phyloP scores from a whole-genome alignment of 805 yeast species.

The Candida coleopterorum region DNA sequence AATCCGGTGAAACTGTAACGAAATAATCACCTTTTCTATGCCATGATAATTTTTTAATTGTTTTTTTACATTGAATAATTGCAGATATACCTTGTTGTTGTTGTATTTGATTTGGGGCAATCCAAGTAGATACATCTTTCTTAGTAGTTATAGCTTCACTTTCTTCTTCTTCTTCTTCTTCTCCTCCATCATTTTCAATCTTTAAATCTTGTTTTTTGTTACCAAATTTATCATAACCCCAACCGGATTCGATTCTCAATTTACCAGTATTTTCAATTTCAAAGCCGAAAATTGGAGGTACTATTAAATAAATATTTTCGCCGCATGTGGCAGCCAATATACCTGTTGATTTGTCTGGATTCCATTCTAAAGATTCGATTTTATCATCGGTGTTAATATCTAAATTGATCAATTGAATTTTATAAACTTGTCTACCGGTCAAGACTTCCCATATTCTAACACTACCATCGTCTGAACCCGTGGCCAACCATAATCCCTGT shows the following conservation, averaged over 20 bases:
- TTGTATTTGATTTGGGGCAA: conserved; percentile 64
- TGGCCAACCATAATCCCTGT: conserved; percentile 90
- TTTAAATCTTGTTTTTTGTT: conserved; percentile 39
- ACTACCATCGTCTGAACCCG: conserved; percentile 96
- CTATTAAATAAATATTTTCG: conserved; percentile 68
- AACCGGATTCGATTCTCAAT: conserved; percentile 79
- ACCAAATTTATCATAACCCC: conserved; percentile 75
- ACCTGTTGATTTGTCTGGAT: conserved; percentile 72
- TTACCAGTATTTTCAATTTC: conserved; percentile 80
- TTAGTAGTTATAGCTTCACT: conserved; percentile 17
- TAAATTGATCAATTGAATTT: conserved; percentile 46
- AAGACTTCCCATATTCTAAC: conserved; percentile 95
- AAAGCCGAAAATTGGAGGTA: conserved; percentile 89
- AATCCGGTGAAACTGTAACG: conserved; percentile 93
- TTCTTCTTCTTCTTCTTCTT: conserved; percentile 15
- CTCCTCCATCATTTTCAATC: conserved; percentile 38
- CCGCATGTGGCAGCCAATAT: conserved; percentile 82
- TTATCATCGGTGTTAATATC: conserved; percentile 65
- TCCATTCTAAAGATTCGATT: conserved; percentile 83
- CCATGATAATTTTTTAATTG: conserved; percentile 85
- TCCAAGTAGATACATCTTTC: conserved; percentile 72
- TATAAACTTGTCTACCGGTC: conserved; percentile 90
- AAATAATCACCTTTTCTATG: conserved; percentile 97
- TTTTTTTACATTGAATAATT: conserved; percentile 58
- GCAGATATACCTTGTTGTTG: conserved; percentile 64